phyloP scores from a whole-genome alignment of 345 rosid species.

The Arabis alpina region DNA sequence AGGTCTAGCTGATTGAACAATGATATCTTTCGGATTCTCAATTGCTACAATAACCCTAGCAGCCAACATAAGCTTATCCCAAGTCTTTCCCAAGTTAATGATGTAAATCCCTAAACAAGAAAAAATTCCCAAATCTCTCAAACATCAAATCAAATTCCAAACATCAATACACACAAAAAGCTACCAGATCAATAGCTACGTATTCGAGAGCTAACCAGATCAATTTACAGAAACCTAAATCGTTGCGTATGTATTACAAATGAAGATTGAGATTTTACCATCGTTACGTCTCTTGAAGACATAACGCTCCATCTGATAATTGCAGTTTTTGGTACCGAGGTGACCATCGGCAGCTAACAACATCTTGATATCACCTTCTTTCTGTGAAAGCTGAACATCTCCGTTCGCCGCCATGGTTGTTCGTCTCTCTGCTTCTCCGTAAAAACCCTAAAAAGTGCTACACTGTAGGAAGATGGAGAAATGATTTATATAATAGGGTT shows the following conservation, averaged over 20 bases:
- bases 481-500: background rate
- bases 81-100: slow-evolving; percentile 76
- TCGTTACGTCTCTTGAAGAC: slow-evolving; percentile 81
- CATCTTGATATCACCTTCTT: slow-evolving; percentile 76
- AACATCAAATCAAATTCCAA: background rate
- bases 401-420: slow-evolving; percentile 31
- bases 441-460: slow-evolving; percentile 1
- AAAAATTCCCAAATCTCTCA: background rate
- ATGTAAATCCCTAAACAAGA: slow-evolving; percentile 64
- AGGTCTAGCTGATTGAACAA: slow-evolving; percentile 91
- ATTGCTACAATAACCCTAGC: slow-evolving; percentile 82
- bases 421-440: background rate
- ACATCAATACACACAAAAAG: too few species aligned
- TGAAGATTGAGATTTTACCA: slow-evolving; percentile 46
- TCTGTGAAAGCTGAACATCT: slow-evolving; percentile 53
- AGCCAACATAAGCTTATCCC: slow-evolving; percentile 82
- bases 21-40: slow-evolving; percentile 80
- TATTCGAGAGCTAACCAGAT: background rate
- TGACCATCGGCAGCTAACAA: slow-evolving; percentile 88
- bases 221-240: background rate
- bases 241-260: background rate
- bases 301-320: slow-evolving; percentile 86
- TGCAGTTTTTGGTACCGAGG: slow-evolving; percentile 82
- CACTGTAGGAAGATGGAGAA: background rate
- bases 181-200: background rate